phyloP scores from a whole-genome alignment of 257 asterid species.

The Galeopsis tetrahit region DNA sequence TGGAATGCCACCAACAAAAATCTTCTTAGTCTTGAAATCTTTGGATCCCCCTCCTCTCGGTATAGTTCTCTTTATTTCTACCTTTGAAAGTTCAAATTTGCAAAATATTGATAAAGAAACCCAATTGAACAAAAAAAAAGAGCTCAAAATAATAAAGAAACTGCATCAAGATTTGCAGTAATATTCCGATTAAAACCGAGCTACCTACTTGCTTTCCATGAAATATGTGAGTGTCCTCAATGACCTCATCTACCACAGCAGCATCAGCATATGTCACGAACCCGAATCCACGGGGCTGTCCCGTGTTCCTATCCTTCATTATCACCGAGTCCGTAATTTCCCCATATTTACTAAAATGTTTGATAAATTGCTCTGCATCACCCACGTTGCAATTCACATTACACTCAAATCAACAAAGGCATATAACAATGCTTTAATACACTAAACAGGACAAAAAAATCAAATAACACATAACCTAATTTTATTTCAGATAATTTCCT shows the following conservation, averaged over 20 bases:
- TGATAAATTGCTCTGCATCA: constrained; percentile 52
- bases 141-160: constrained; percentile 5
- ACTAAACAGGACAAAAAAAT: neutral
- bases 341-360: constrained; percentile 65
- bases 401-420: neutral
- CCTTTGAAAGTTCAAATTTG: constrained; percentile 44
- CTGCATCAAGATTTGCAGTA: neutral
- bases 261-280: constrained; percentile 64
- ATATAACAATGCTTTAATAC: neutral
- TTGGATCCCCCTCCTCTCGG: constrained; percentile 60
- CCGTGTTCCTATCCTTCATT: constrained; percentile 62
- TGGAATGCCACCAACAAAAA: constrained; percentile 71
- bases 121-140: neutral
- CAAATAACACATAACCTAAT: neutral
- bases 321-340: constrained; percentile 68
- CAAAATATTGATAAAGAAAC: neutral
- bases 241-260: constrained; percentile 56
- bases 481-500: neutral
- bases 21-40: constrained; percentile 66
- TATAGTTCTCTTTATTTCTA: constrained; percentile 69
- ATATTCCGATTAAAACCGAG: neutral
- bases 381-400: constrained; percentile 21
- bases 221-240: constrained; percentile 56
- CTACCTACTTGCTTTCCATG: constrained; percentile 63
- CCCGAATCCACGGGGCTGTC: constrained; percentile 70